Evolutionary conservation across 176 grass and related monocot species (phyloP), one percentile per base, ranked within the genome.

Genomic region (Paspalum vaginatum): DNA sequence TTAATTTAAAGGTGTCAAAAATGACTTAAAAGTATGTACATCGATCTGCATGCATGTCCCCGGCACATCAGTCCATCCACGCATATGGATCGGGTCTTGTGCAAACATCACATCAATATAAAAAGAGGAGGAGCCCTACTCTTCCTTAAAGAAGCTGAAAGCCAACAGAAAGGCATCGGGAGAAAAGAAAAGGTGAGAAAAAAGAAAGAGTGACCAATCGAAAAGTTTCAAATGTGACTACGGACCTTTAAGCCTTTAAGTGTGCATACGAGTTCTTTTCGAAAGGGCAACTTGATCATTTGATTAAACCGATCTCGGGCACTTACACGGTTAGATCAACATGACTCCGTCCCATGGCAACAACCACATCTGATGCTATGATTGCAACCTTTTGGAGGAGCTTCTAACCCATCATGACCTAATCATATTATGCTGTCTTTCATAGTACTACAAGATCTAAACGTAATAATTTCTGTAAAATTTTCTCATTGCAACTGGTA

Each of bases 301-400:
- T 72, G 79, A 78, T 78, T 78, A 77, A 78, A 84, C 63, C 32
- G 42, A 68, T 45, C 8, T 17, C 50, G n/a, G 49, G 61, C 54
- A 76, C 62, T 80, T 80, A 74, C n/a, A 39, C 49, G 43, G 50
- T 85, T 85, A 76, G 69, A 45, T 50, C 63, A 68, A 44, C 26
- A n/a, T 63, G 62, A 66, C 24, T 55, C 73, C 49, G 72, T 32
- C 32, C 3, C 32, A 32, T 32, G 75, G 53, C 61, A 72, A 43
- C 51, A 12, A 17, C 67, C 13, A 7, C 14, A 17, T 76, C 81
- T 72, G 26, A 67, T 74, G 42, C 73, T 62, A 89, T 85, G 83
- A 89, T 89, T 89, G 79, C 60, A 61, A 45, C 58, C 83, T 89
- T 89, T 88, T 81, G 7, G 37, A 86, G 43, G 58, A 76, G 52